These are phyloP conservation scores for Boletus rubroflammeus DNA, from an alignment of 768 basidiomycete species.

Conservation along the genomic window DNA sequence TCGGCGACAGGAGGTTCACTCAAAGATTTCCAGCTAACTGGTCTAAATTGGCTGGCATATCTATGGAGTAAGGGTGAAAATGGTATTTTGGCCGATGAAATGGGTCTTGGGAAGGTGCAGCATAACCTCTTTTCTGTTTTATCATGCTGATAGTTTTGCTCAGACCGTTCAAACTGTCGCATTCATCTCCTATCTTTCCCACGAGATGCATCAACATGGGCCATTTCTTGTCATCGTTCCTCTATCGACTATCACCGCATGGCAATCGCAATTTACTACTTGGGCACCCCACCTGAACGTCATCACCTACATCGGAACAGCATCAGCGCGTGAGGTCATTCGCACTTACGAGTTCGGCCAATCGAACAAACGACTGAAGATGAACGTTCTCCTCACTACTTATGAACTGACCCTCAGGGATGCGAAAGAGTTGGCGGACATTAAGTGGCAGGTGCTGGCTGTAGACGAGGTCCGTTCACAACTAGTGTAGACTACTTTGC, in stretches of 20 bases:
- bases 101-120: conserved; percentile 93
- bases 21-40: conserved; percentile 98
- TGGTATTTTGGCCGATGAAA: conserved; percentile 97
- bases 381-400: conserved; percentile 96
- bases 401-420: conserved; percentile 95
- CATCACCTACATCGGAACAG: conserved; percentile 93
- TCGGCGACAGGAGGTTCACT: conserved; percentile 71
- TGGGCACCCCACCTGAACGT: conserved; percentile 99
- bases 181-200: conserved; percentile 93
- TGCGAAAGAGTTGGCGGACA: conserved; percentile 79
- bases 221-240: conserved; percentile 98
- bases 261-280: conserved; percentile 90
- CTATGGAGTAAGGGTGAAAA: conserved; percentile 94
- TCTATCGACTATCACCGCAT: conserved; percentile 95
- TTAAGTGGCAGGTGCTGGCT: conserved; percentile 96
- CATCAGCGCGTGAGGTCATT: conserved; percentile 84
- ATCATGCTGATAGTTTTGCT: conserved; percentile 10
- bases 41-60: conserved; percentile 98
- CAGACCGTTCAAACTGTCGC: conserved; percentile 95
- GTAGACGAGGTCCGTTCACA: conserved; percentile 79
- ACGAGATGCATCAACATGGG: conserved; percentile 88
- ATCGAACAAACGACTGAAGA: conserved; percentile 85
- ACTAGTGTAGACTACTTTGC: neutral
- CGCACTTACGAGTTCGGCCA: conserved; percentile 89
- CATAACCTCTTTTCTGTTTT: neutral